Percentiles rank a stretch among this genome's conserved stretches.
phyloP scores from a whole-genome alignment of 2,329 filamentous ascomycete species.

The Fusarium ambrosium region DNA sequence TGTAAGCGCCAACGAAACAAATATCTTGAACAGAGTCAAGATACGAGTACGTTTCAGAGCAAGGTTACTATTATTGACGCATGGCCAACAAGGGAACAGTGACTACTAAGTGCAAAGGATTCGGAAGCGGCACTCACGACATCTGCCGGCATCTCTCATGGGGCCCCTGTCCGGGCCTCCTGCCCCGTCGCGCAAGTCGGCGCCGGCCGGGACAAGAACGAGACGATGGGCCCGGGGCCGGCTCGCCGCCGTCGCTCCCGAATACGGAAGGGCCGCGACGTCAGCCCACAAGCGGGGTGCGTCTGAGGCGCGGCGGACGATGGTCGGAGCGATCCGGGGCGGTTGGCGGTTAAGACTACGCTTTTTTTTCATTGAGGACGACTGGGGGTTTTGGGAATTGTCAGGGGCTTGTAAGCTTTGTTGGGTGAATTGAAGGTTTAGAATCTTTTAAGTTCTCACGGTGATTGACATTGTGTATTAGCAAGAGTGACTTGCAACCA shows the following conservation, averaged over 20 bases:
- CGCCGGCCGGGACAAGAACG: constrained; percentile 29
- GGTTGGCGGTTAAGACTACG: constrained; percentile 25
- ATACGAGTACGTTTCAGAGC: constrained; percentile 1
- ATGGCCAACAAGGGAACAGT: not conserved
- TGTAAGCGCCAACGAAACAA: not conserved
- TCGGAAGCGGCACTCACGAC: not conserved
- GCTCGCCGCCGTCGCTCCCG: constrained; percentile 29
- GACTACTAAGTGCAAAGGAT: not conserved
- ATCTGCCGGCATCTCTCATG: constrained; percentile 5
- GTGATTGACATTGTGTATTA: not conserved
- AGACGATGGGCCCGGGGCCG: constrained; percentile 4
- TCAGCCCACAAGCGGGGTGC: constrained; percentile 47
- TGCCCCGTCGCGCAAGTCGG: constrained; percentile 12
- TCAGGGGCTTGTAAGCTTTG: not conserved
- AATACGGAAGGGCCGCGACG: constrained; percentile 44
- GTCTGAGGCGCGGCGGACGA: constrained; percentile 28
- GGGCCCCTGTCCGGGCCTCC: constrained; percentile 23
- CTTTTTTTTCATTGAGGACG: constrained; percentile 20
- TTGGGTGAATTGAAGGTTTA: not conserved
- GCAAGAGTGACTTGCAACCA: not conserved
- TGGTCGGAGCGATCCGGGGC: constrained; percentile 45
- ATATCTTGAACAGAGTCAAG: not conserved
- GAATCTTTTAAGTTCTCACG: not conserved
- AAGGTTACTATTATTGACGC: not conserved
- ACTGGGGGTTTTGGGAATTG: constrained; percentile 3